Conservation (phyloP, 306 rosid genomes). For the Prunus armeniaca region DNA sequence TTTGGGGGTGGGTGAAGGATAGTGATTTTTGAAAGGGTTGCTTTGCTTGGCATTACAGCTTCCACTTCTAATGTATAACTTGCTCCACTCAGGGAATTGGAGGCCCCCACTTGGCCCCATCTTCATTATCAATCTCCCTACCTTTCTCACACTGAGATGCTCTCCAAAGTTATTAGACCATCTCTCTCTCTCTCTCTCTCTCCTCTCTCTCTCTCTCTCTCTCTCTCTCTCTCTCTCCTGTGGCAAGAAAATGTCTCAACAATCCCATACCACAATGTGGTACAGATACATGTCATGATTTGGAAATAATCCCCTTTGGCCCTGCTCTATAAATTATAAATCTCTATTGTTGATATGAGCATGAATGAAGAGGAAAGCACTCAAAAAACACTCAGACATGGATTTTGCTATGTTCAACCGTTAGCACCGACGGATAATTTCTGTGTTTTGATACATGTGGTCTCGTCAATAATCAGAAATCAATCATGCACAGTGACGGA, state of each 20-base stretch:
- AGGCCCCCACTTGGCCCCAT: constrained; percentile 47
- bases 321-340: background rate
- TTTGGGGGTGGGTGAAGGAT: constrained; percentile 44
- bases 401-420: no score
- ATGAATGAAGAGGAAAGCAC: background rate
- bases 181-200: background rate
- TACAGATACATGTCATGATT: background rate
- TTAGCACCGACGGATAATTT: no score
- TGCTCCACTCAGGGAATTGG: constrained; percentile 43
- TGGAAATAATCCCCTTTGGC: background rate
- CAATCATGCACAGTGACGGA: no score
- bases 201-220: background rate
- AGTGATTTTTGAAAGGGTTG: constrained; percentile 27
- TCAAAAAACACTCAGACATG: no score
- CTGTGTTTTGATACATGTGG: no score
- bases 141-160: constrained; percentile 7
- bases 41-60: constrained; percentile 64
- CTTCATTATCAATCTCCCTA: constrained; percentile 33
- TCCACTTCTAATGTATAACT: constrained; percentile 45
- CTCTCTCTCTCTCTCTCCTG: background rate
- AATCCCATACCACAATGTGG: background rate
- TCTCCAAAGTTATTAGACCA: constrained; percentile 8
- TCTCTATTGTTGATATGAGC: background rate
- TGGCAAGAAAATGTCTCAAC: background rate
- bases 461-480: no score